phyloP scores from a whole-genome alignment of 2,329 filamentous ascomycete genomes.

The Aspergillus arachidicola region DNA sequence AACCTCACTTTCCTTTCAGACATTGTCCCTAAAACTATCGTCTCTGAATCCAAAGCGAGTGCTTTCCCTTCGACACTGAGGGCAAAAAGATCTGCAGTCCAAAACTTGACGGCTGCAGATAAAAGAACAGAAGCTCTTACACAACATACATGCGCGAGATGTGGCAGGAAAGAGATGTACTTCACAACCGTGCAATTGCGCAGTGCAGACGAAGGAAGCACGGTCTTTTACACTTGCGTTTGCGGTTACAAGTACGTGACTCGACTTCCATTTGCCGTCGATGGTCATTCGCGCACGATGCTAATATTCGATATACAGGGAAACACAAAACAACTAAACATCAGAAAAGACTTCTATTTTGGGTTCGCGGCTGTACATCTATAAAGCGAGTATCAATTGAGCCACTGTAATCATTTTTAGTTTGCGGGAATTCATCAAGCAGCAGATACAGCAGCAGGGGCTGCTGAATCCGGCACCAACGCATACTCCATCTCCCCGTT shows the following conservation, averaged over 20 bases:
- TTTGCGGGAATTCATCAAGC: slow-evolving; percentile 26
- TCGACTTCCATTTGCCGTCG: neutral
- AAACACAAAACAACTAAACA: slow-evolving; percentile 40
- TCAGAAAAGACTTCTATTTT: slow-evolving; percentile 18
- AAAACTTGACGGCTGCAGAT: slow-evolving; percentile 77
- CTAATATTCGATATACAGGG: slow-evolving; percentile 30
- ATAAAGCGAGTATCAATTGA: slow-evolving; percentile 27
- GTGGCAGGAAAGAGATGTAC: slow-evolving; percentile 78
- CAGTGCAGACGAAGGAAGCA: slow-evolving; percentile 92
- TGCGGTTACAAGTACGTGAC: slow-evolving; percentile 76
- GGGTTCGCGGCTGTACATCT: slow-evolving; percentile 24
- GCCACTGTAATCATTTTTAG: slow-evolving; percentile 15
- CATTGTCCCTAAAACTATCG: slow-evolving; percentile 72
- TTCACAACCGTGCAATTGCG: slow-evolving; percentile 85
- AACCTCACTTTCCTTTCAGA: slow-evolving; percentile 53
- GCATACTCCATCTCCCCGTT: slow-evolving; percentile 89
- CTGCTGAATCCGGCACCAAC: slow-evolving; percentile 68
- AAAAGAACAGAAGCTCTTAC: slow-evolving; percentile 72
- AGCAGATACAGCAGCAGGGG: slow-evolving; percentile 29
- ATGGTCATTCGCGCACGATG: neutral
- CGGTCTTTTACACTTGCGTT: slow-evolving; percentile 85
- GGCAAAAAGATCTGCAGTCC: slow-evolving; percentile 82
- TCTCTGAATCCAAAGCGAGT: slow-evolving; percentile 82
- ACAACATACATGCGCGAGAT: slow-evolving; percentile 74
- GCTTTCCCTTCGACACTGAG: slow-evolving; percentile 90